Conservation (phyloP, 1,284 basidiomycete species). For the Cryptococcus jaspeensis region DNA sequence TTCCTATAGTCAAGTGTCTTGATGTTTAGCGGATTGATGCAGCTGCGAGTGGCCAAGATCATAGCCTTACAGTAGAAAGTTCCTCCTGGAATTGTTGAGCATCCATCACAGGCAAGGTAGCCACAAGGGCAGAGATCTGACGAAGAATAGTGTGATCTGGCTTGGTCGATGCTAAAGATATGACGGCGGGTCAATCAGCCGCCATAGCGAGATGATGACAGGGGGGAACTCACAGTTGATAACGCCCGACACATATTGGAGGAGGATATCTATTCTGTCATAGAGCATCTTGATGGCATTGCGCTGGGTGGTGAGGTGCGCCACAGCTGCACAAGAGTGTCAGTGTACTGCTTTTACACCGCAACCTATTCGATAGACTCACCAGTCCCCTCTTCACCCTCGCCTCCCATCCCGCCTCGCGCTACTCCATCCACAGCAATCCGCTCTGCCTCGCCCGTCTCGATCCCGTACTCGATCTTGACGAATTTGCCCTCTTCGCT, state of each 20-base stretch:
- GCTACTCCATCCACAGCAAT: conserved; percentile 97
- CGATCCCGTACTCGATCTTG: conserved; percentile 69
- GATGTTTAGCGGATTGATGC: conserved; percentile 3
- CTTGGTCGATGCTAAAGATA: conserved; percentile 59
- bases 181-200: neutral
- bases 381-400: conserved; percentile 61
- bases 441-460: conserved; percentile 96
- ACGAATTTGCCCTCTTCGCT: conserved; percentile 75
- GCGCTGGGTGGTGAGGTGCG: conserved; percentile 83
- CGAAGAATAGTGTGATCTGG: conserved; percentile 79
- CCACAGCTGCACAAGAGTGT: conserved; percentile 66
- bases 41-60: too few relatives aligned
- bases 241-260: conserved; percentile 75
- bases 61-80: conserved; percentile 68
- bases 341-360: neutral
- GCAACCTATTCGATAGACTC: conserved; percentile 24
- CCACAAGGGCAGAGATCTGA: conserved; percentile 77
- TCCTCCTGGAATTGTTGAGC: conserved; percentile 75
- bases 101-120: conserved; percentile 80
- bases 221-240: conserved; percentile 67
- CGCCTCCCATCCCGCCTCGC: conserved; percentile 65
- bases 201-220: too few relatives aligned
- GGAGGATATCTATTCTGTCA: conserved; percentile 78
- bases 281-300: conserved; percentile 95
- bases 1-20: conserved; percentile 67